Conservation (phyloP, 768 basidiomycete genomes). For the Tulasnella sp. region DNA sequence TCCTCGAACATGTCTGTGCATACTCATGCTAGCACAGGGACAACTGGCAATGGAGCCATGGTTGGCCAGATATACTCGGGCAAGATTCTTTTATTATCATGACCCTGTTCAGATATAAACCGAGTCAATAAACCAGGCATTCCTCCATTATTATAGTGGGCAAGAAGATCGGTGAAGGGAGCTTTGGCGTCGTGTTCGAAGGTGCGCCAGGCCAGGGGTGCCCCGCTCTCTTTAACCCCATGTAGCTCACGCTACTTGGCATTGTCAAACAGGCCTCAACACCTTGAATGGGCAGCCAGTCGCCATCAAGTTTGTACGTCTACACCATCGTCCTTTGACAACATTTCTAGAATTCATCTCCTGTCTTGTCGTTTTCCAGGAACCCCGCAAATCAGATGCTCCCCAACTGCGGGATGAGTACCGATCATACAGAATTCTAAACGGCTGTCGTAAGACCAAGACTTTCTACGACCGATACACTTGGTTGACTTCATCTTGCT, state of each 20-base stretch:
- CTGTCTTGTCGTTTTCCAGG: slow-evolving; percentile 36
- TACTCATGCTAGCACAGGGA: background rate
- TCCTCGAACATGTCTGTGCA: background rate
- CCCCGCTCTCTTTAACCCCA: background rate
- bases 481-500: slow-evolving; percentile 20
- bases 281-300: slow-evolving; percentile 69
- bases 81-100: too few relatives aligned
- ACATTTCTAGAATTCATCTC: background rate
- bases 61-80: slow-evolving; percentile 34
- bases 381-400: slow-evolving; percentile 94
- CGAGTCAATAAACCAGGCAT: slow-evolving; percentile 22
- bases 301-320: slow-evolving; percentile 91
- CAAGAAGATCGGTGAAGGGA: slow-evolving; percentile 98
- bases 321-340: background rate
- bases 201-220: too few relatives aligned
- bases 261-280: slow-evolving; percentile 53
- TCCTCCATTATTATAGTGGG: slow-evolving; percentile 42
- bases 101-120: too few relatives aligned
- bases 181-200: slow-evolving; percentile 97
- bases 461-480: too few relatives aligned
- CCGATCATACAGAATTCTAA: slow-evolving; percentile 90
- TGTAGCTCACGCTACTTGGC: background rate
- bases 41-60: slow-evolving; percentile 20
- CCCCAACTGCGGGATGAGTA: slow-evolving; percentile 97
- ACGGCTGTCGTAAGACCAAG: slow-evolving; percentile 79